Conservation (phyloP, 2,329 filamentous ascomycete species). For the Fusarium euwallaceae region DNA sequence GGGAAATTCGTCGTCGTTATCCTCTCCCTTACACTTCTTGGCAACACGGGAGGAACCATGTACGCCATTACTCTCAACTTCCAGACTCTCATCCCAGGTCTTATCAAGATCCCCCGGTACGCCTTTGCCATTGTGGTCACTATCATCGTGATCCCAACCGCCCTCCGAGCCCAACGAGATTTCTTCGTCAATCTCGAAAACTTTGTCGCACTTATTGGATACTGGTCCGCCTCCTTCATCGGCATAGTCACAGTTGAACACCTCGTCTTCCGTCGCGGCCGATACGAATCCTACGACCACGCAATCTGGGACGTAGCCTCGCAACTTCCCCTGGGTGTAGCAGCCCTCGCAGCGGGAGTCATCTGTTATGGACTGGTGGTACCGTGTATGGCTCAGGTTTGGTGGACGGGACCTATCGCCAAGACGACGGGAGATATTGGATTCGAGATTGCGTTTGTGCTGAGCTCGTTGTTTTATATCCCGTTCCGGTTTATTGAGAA, state of each 20-base stretch:
- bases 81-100: conserved; percentile 70
- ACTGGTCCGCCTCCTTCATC: conserved; percentile 69
- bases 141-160: conserved; percentile 70
- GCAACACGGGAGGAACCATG: conserved; percentile 70
- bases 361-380: conserved; percentile 66
- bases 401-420: conserved; percentile 73
- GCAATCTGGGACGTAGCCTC: conserved; percentile 61
- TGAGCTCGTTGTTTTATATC: conserved; percentile 62
- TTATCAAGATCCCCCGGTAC: conserved; percentile 68
- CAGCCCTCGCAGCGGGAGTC: conserved; percentile 61
- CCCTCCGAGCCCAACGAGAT: conserved; percentile 65
- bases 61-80: conserved; percentile 75
- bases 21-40: conserved; percentile 68
- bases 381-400: conserved; percentile 71
- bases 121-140: conserved; percentile 70
- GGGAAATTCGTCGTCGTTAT: conserved; percentile 73
- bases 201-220: conserved; percentile 69
- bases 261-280: conserved; percentile 60
- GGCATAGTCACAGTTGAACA: conserved; percentile 64
- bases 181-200: conserved; percentile 72
- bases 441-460: conserved; percentile 72
- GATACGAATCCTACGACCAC: conserved; percentile 61
- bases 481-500: conserved; percentile 63
- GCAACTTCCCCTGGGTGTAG: conserved; percentile 60
- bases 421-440: conserved; percentile 73